Conservation (phyloP, 2,329 filamentous ascomycete species). For the Myriosclerotinia scirpicola region DNA sequence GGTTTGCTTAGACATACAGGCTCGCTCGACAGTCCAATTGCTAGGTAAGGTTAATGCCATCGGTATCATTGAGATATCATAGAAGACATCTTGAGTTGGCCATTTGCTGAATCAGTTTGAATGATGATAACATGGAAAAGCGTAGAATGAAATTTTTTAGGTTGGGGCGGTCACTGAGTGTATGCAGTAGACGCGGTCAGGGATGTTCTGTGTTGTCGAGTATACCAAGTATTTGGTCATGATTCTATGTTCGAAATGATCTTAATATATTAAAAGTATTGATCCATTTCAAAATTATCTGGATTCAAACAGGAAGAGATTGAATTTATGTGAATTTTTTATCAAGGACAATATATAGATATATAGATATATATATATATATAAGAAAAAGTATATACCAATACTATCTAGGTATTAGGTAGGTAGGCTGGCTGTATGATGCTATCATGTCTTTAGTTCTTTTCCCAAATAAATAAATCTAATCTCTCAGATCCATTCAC, state of each 20-base stretch:
- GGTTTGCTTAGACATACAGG: constrained; percentile 8
- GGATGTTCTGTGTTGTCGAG: constrained; percentile 12
- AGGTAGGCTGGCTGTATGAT: background rate
- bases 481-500: background rate
- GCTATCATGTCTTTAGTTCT: background rate
- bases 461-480: background rate
- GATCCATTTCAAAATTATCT: background rate
- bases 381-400: too few species aligned
- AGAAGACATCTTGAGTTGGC: background rate
- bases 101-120: background rate
- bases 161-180: constrained; percentile 10
- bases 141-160: background rate
- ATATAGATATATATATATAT: background rate
- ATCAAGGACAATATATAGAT: background rate
- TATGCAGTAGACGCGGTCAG: constrained; percentile 7
- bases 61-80: constrained; percentile 1
- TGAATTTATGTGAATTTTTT: too few species aligned
- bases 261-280: background rate
- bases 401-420: too few species aligned
- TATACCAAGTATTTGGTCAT: background rate
- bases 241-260: background rate
- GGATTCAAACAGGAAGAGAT: too few species aligned
- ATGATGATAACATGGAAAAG: background rate
- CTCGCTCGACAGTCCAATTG: background rate
- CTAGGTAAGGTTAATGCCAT: background rate